phyloP scores from a whole-genome alignment of 129 eudicot species.

The Silybum marianum region DNA sequence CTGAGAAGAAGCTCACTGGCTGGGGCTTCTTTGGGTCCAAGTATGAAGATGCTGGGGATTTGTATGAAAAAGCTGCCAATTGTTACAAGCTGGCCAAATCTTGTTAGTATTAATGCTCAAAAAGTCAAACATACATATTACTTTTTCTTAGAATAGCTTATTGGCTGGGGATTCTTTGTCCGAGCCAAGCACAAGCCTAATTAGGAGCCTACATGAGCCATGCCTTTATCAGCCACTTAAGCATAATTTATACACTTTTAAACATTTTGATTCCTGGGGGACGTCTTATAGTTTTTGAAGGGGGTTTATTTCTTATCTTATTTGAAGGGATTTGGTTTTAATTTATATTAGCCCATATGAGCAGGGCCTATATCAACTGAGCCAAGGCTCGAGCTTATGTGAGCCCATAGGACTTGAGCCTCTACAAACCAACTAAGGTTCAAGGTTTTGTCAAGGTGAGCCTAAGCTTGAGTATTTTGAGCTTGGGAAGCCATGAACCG shows the following conservation, averaged over 20 bases:
- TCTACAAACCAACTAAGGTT: conserved; percentile 1
- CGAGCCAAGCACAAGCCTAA: conserved; percentile 9
- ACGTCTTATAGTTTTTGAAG: conserved; percentile 1
- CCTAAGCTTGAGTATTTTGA: neutral
- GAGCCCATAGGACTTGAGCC: conserved; percentile 1
- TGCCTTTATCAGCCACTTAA: neutral
- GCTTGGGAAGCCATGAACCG: conserved; percentile 21
- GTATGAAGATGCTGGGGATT: conserved; percentile 84
- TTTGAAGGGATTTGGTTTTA: neutral
- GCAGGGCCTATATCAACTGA: neutral
- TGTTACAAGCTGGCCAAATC: conserved; percentile 91
- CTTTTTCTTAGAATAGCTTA: neutral
- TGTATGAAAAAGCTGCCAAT: conserved; percentile 85
- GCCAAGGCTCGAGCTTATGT: neutral
- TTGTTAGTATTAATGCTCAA: conserved; percentile 36
- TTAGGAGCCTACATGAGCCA: conserved; percentile 7
- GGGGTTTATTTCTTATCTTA: neutral
- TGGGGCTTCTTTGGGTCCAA: conserved; percentile 85
- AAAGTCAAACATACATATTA: neutral
- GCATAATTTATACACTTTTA: neutral
- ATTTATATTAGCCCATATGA: conserved; percentile 6
- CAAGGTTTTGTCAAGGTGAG: neutral
- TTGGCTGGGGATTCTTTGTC: neutral
- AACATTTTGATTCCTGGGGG: neutral
- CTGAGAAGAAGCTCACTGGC: conserved; percentile 85